Percentiles rank a stretch among this genome's conserved stretches.
These are phyloP conservation scores for Trametes versicolor DNA, from an alignment of 1,284 basidiomycete species.

Conservation along the genomic window DNA sequence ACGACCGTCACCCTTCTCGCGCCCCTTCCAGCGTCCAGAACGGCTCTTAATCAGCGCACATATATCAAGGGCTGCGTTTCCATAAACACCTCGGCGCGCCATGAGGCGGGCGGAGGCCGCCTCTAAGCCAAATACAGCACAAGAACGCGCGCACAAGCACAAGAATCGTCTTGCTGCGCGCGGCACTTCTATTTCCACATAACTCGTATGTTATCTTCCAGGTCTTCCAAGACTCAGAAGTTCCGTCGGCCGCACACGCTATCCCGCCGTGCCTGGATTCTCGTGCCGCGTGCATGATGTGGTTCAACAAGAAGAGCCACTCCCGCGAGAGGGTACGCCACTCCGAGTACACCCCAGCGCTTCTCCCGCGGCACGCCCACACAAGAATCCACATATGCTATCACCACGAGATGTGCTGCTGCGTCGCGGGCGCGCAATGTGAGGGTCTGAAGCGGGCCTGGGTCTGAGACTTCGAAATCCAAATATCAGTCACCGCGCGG, in stretches of 20 bases:
- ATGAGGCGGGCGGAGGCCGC: background rate
- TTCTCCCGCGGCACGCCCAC: slow-evolving; percentile 13
- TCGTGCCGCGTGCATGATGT: background rate
- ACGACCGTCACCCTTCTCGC: background rate
- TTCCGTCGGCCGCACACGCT: too few species aligned
- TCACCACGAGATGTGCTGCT: too few species aligned
- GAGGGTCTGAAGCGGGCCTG: background rate
- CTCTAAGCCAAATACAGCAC: slow-evolving; percentile 5
- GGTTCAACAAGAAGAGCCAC: background rate
- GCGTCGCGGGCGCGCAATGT: background rate
- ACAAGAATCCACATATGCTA: slow-evolving; percentile 1
- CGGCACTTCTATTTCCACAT: background rate
- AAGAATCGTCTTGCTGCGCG: background rate
- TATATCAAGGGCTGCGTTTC: background rate
- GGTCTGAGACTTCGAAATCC: background rate
- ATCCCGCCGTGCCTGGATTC: background rate
- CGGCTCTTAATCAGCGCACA: background rate
- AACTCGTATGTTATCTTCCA: background rate
- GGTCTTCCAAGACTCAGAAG: too few species aligned
- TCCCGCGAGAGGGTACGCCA: background rate
- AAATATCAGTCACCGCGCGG: background rate
- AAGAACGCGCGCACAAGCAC: background rate
- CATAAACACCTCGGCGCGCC: background rate
- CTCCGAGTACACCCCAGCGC: background rate
- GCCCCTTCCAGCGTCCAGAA: background rate